A percentile compares a stretch with the other conserved stretches of the same genome.
These are phyloP conservation scores for Schizochytrium sp. DNA, from an alignment of 108 stramenopile genomes.

Conservation along the genomic window DNA sequence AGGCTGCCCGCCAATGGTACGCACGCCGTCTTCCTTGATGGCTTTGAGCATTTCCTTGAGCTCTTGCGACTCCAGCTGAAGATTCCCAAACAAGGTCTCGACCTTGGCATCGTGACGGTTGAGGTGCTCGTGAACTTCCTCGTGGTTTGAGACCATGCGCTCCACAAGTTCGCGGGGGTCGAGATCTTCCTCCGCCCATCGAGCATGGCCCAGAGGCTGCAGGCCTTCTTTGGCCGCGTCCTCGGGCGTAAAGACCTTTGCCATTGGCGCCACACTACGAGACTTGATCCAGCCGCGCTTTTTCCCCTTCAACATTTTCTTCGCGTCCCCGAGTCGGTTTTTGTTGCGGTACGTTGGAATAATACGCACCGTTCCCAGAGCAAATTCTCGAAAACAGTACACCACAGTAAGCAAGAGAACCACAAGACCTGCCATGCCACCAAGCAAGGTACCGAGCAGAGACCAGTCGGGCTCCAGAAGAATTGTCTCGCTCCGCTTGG, in stretches of 20 bases:
- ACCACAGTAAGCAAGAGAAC: conserved; percentile 34
- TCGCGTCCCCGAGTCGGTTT: background rate
- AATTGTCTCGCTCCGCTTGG: conserved; percentile 28
- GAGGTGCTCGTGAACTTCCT: conserved; percentile 33
- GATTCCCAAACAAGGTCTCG: conserved; percentile 18
- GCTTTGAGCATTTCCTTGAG: conserved; percentile 40
- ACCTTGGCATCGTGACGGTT: conserved; percentile 32
- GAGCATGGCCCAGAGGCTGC: background rate
- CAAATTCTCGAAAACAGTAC: conserved; percentile 51
- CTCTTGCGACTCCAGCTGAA: conserved; percentile 38
- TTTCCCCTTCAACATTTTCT: conserved; percentile 15
- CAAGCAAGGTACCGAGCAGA: conserved; percentile 36
- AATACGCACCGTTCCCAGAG: background rate
- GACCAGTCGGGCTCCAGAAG: conserved; percentile 55
- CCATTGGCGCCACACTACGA: background rate
- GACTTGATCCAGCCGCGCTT: background rate
- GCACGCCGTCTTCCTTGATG: conserved; percentile 17
- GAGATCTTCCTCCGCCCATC: conserved; percentile 3
- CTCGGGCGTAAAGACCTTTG: background rate
- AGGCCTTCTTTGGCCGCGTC: background rate
- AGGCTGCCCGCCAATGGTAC: background rate
- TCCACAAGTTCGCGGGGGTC: conserved; percentile 38
- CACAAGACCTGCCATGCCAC: conserved; percentile 30
- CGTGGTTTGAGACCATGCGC: conserved; percentile 37
- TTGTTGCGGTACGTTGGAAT: background rate